Evolutionary conservation across 331 rosid genomes (phyloP).

Genomic region (Malus hybrid): DNA sequence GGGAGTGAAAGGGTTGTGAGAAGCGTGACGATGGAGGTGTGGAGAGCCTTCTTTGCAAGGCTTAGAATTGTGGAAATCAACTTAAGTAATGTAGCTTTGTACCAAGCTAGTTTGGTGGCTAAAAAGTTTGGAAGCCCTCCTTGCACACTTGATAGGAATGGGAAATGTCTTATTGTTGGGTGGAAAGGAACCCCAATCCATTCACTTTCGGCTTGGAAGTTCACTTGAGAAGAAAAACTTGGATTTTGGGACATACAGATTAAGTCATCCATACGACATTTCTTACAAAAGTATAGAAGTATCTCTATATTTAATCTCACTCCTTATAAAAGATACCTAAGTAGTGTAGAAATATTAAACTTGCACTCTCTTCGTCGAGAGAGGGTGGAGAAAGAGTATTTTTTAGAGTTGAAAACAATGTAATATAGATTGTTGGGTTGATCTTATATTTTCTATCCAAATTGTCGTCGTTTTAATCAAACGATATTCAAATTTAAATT

Average conservation of each 20-base stretch:
- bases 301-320: background rate
- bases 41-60: slow-evolving; percentile 74
- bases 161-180: slow-evolving; percentile 36
- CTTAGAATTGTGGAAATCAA: slow-evolving; percentile 45
- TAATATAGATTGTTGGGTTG: background rate
- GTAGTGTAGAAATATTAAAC: background rate
- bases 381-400: background rate
- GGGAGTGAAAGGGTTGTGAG: slow-evolving; percentile 44
- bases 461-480: background rate
- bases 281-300: too few relatives aligned
- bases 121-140: slow-evolving; percentile 25
- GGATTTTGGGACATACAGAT: background rate
- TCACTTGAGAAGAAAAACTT: slow-evolving; percentile 19
- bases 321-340: too few relatives aligned
- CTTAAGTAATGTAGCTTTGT: slow-evolving; percentile 47
- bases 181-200: slow-evolving; percentile 77
- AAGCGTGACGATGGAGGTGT: slow-evolving; percentile 62
- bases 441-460: too few relatives aligned
- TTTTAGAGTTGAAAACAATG: background rate
- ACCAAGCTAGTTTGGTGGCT: slow-evolving; percentile 50
- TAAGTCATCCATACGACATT: accelerated
- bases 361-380: background rate
- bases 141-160: slow-evolving; percentile 44
- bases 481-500: background rate
- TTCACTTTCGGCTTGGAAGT: slow-evolving; percentile 76